Evolutionary conservation across 108 stramenopile genomes (phyloP).

Genomic region (Bacterosira constricta): DNA sequence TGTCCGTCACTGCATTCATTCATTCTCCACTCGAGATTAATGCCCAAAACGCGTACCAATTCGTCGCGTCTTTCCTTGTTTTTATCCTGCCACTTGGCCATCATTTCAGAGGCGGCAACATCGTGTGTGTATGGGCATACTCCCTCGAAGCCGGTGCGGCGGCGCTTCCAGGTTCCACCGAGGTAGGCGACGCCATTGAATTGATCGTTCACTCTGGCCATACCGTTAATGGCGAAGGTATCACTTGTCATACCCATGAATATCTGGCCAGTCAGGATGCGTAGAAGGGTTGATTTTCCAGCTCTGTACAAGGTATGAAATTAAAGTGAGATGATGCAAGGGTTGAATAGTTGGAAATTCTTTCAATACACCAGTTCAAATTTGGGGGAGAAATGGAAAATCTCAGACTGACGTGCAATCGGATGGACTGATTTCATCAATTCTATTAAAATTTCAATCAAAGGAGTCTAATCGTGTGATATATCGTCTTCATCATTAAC

Average conservation of each 20-base stretch:
- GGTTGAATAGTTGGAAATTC: no score
- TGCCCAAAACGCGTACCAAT: slow-evolving; percentile 68
- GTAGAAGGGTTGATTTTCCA: slow-evolving; percentile 54
- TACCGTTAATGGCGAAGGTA: slow-evolving; percentile 30
- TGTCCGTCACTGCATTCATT: slow-evolving; percentile 68
- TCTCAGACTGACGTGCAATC: no score
- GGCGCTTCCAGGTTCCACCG: slow-evolving; percentile 50
- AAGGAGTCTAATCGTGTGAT: no score
- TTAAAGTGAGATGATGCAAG: no score
- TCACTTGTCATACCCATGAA: slow-evolving; percentile 32
- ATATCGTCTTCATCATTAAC: no score
- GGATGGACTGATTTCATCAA: no score
- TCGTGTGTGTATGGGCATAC: slow-evolving; percentile 48
- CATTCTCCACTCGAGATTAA: slow-evolving; percentile 85
- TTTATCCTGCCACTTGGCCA: slow-evolving; percentile 69
- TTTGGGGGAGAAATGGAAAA: no score
- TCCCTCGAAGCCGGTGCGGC: slow-evolving; percentile 51
- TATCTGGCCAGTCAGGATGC: slow-evolving; percentile 35
- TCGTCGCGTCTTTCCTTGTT: slow-evolving; percentile 78
- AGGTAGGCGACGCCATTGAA: slow-evolving; percentile 50
- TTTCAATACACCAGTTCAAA: no score
- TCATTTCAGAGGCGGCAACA: slow-evolving; percentile 69
- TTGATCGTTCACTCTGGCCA: slow-evolving; percentile 32
- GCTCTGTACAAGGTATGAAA: no score
- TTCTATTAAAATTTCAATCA: no score